These are phyloP conservation scores for Lipomyces anomalus DNA, from an alignment of 805 yeast genomes.

Conservation along the genomic window DNA sequence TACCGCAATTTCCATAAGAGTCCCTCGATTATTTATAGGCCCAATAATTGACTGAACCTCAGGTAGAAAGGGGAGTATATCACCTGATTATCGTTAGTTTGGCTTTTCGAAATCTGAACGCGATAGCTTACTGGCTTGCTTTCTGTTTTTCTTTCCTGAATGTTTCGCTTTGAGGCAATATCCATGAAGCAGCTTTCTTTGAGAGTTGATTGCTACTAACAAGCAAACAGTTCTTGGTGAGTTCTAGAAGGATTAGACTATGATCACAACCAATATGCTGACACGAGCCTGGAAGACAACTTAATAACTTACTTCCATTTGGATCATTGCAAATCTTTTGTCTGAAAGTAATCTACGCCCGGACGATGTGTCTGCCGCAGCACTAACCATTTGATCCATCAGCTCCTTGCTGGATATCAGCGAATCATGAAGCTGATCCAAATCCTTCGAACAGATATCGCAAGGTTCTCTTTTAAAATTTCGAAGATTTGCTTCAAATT, in stretches of 20 bases:
- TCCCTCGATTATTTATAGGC: slow-evolving; percentile 4
- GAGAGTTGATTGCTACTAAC: slow-evolving; percentile 13
- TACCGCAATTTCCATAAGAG: slow-evolving; percentile 33
- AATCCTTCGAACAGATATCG: slow-evolving; percentile 38
- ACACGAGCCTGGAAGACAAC: no score
- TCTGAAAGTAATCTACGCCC: slow-evolving; percentile 43
- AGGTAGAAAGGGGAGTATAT: slow-evolving; percentile 17
- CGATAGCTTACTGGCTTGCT: not conserved
- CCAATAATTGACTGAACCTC: slow-evolving; percentile 5
- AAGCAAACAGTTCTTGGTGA: slow-evolving; percentile 18
- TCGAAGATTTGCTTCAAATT: slow-evolving; percentile 45
- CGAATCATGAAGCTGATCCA: slow-evolving; percentile 43
- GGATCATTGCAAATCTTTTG: slow-evolving; percentile 20
- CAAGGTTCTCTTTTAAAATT: slow-evolving; percentile 34
- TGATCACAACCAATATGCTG: not conserved
- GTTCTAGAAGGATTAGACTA: not conserved
- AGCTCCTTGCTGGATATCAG: slow-evolving; percentile 43
- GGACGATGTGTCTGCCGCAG: slow-evolving; percentile 43
- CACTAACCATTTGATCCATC: slow-evolving; percentile 44
- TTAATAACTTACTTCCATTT: slow-evolving; percentile 11
- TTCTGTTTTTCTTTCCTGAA: not conserved
- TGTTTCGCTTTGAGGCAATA: slow-evolving; percentile 5
- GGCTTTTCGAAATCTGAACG: not conserved
- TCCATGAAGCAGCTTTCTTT: slow-evolving; percentile 10
- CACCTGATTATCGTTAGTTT: slow-evolving; percentile 1